Percentiles rank a stretch among this genome's conserved stretches.
Conservation (phyloP, 345 rosid species). For the Psidium guajava region DNA sequence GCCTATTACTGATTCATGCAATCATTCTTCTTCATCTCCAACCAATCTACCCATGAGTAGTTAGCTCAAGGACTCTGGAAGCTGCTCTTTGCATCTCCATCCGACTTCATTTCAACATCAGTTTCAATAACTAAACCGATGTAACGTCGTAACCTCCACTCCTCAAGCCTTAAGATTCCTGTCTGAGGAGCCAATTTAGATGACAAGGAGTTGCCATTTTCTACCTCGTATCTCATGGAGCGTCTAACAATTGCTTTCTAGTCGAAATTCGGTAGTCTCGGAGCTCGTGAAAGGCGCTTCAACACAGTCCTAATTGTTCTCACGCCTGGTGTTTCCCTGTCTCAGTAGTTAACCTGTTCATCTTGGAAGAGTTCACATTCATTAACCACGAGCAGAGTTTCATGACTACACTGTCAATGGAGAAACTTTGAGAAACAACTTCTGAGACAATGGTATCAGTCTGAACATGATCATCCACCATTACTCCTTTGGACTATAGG, state of each 20-base stretch:
- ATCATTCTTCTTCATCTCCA: too few relatives aligned
- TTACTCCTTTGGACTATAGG: conserved; percentile 46
- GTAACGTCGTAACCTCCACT: too few relatives aligned
- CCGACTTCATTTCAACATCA: too few relatives aligned
- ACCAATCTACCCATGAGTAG: too few relatives aligned
- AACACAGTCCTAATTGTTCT: conserved; percentile 36
- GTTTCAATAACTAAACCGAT: too few relatives aligned
- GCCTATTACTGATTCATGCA: too few relatives aligned
- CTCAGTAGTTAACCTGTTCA: conserved; percentile 2
- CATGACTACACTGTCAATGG: conserved; percentile 47
- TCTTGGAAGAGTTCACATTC: conserved; percentile 10
- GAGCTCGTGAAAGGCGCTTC: conserved; percentile 73
- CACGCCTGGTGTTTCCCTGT: conserved; percentile 14
- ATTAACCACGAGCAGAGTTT: conserved; percentile 11
- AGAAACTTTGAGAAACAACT: conserved; percentile 38
- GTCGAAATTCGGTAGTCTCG: conserved; percentile 72
- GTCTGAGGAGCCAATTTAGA: conserved; percentile 24
- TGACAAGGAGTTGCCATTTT: conserved; percentile 14
- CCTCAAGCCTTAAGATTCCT: conserved; percentile 55
- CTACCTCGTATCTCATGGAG: conserved; percentile 70
- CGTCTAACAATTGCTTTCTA: conserved; percentile 81
- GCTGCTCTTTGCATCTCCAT: too few relatives aligned
- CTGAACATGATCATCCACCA: conserved; percentile 11
- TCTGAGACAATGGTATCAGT: conserved; percentile 22
- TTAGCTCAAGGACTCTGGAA: too few relatives aligned